These are phyloP conservation scores for Kwoniella sp. DNA, from an alignment of 768 basidiomycete genomes.

Conservation along the genomic window DNA sequence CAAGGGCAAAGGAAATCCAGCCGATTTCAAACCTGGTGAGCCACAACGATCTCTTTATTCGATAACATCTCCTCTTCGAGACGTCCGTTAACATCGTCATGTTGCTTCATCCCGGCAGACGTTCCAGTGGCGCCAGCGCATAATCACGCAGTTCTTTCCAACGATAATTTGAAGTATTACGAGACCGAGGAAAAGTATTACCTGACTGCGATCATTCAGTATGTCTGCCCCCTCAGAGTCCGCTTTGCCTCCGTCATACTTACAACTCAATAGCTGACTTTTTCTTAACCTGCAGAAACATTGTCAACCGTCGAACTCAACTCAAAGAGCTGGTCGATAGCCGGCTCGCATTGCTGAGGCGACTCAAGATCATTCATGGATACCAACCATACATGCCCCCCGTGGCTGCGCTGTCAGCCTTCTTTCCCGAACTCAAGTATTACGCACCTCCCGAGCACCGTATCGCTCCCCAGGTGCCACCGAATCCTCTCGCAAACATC, in stretches of 20 bases:
- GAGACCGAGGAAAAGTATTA: background rate
- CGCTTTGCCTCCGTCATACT: too few species aligned
- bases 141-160: background rate
- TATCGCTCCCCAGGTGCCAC: background rate
- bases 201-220: background rate
- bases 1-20: background rate
- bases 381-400: background rate
- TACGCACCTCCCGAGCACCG: slow-evolving; percentile 3
- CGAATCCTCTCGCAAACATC: background rate
- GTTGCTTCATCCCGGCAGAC: too few species aligned
- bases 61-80: too few species aligned
- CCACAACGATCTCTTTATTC: too few species aligned
- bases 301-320: background rate
- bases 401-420: background rate
- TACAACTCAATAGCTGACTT: too few species aligned
- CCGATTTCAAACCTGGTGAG: background rate
- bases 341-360: background rate
- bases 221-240: too few species aligned
- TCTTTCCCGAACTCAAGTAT: slow-evolving; percentile 3
- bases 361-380: background rate
- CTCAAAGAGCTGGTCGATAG: background rate
- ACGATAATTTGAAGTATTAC: background rate
- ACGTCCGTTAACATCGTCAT: too few species aligned
- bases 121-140: background rate
- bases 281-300: background rate